Evolutionary conservation across 306 rosid genomes (phyloP).

Genomic region (Pyrus betulifolia): DNA sequence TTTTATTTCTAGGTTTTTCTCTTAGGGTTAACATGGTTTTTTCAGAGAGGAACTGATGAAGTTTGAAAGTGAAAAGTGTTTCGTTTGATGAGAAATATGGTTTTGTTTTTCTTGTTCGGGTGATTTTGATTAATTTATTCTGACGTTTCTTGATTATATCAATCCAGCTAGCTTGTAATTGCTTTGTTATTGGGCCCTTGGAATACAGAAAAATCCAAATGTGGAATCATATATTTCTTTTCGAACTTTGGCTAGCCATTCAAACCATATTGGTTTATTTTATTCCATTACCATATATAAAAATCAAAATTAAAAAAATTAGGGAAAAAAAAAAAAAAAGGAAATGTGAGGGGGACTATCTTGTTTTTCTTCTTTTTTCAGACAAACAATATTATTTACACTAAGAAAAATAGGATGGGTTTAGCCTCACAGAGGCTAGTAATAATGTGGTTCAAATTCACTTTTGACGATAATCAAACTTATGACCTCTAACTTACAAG

Average conservation of each 20-base stretch:
- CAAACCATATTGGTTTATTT: background rate
- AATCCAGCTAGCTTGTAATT: background rate
- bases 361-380: too few relatives aligned
- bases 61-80: background rate
- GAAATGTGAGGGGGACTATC: too few relatives aligned
- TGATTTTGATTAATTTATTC: background rate
- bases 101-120: background rate
- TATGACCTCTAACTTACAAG: too few relatives aligned
- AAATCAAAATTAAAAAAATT: too few relatives aligned
- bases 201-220: background rate
- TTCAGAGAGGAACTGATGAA: background rate
- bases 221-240: background rate
- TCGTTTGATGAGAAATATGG: background rate
- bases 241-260: background rate
- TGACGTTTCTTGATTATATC: background rate
- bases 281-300: background rate
- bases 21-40: slow-evolving; percentile 10
- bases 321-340: too few relatives aligned
- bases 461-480: too few relatives aligned
- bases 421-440: too few relatives aligned
- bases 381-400: too few relatives aligned
- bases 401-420: too few relatives aligned
- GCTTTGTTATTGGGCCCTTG: background rate
- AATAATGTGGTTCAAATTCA: too few relatives aligned
- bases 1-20: slow-evolving; percentile 9